These are phyloP conservation scores for Diaporthe nobilis DNA, from an alignment of 2,329 filamentous ascomycete species.

Conservation along the genomic window DNA sequence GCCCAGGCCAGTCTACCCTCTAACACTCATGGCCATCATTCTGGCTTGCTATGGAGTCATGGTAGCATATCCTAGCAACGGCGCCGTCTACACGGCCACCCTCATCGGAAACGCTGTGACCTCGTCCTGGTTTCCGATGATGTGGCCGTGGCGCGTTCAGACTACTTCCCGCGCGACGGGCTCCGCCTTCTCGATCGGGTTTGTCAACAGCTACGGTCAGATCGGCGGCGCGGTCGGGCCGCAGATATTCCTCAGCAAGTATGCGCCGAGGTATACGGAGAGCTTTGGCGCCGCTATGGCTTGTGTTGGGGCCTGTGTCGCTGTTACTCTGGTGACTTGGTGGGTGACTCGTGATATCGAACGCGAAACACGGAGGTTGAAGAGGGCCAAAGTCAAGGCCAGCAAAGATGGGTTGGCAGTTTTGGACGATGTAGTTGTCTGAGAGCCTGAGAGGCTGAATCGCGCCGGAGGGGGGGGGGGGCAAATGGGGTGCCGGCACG, in stretches of 20 bases:
- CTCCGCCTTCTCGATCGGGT: constrained; percentile 64
- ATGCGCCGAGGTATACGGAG: constrained; percentile 60
- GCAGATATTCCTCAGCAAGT: constrained; percentile 61
- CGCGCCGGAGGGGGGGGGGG: too few relatives aligned
- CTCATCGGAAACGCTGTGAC: constrained; percentile 59
- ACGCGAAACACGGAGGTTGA: constrained; percentile 59
- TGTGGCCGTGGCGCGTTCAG: constrained; percentile 68
- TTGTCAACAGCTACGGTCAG: constrained; percentile 65
- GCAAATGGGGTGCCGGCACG: not conserved
- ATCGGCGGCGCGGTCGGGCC: constrained; percentile 63
- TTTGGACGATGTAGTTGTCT: constrained; percentile 5
- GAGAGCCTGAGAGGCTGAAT: constrained; percentile 40
- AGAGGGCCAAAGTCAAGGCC: constrained; percentile 43
- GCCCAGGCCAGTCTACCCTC: constrained; percentile 59
- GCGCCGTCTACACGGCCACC: constrained; percentile 62
- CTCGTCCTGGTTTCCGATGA: constrained; percentile 61
- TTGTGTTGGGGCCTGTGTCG: constrained; percentile 58
- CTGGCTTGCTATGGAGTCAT: constrained; percentile 61
- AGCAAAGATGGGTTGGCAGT: constrained; percentile 5
- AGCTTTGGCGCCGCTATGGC: constrained; percentile 61
- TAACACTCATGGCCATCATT: constrained; percentile 59
- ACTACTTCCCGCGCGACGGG: constrained; percentile 62
- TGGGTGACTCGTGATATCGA: constrained; percentile 60
- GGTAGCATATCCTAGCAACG: constrained; percentile 60
- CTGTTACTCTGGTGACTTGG: constrained; percentile 59